phyloP scores from a whole-genome alignment of 805 yeast genomes.

The Lipomyces kockii region DNA sequence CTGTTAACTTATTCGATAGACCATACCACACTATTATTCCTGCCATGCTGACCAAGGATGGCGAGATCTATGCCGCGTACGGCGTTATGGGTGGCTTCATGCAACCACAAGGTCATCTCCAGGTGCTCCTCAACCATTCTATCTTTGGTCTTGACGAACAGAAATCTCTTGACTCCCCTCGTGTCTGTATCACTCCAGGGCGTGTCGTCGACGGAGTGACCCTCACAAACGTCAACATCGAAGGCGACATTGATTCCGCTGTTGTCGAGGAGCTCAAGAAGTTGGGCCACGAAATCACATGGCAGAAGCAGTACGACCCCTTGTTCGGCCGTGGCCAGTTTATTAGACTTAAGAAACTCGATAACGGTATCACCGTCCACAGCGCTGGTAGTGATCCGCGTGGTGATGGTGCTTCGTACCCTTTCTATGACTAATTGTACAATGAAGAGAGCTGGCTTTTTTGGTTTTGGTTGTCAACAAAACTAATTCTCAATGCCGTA shows the following conservation, averaged over 20 bases:
- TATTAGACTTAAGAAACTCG: conserved; percentile 50
- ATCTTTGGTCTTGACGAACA: conserved; percentile 71
- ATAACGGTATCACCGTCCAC: conserved; percentile 54
- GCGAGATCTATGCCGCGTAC: conserved; percentile 66
- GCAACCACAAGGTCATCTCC: conserved; percentile 86
- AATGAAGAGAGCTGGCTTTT: not conserved
- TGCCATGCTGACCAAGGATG: conserved; percentile 66
- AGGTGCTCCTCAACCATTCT: conserved; percentile 68
- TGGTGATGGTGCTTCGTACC: conserved; percentile 77
- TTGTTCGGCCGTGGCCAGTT: conserved; percentile 65
- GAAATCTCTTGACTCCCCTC: conserved; percentile 73
- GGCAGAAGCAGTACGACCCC: conserved; percentile 34
- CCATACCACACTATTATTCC: conserved; percentile 87
- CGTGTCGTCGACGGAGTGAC: conserved; percentile 64
- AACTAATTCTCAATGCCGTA: not conserved
- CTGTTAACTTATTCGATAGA: conserved; percentile 41
- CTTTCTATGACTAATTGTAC: conserved; percentile 21
- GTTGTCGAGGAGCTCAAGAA: conserved; percentile 53
- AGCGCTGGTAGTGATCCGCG: conserved; percentile 79
- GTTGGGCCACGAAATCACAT: conserved; percentile 64
- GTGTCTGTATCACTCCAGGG: conserved; percentile 67
- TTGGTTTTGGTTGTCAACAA: not conserved
- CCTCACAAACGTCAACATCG: conserved; percentile 63
- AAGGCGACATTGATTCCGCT: conserved; percentile 61
- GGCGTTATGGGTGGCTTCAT: conserved; percentile 89